Evolutionary conservation across 768 basidiomycete species (phyloP).

Genomic region (Zangia roseola): DNA sequence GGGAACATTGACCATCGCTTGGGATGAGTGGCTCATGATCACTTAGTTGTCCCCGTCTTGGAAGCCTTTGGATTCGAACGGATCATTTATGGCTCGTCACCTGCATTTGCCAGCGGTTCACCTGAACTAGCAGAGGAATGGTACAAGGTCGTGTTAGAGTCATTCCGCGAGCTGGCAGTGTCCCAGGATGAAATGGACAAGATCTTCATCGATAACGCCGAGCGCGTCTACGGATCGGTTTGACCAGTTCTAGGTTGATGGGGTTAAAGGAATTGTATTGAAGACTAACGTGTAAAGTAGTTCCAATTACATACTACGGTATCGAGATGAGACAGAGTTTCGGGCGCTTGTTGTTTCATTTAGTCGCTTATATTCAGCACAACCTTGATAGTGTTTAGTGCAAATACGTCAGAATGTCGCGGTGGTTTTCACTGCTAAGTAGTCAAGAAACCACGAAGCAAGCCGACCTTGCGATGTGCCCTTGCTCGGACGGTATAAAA

Average conservation of each 20-base stretch:
- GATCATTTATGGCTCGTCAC: slow-evolving; percentile 80
- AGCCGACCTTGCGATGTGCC: slow-evolving; percentile 11
- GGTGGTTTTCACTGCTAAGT: background rate
- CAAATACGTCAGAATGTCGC: no score
- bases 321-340: no score
- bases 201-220: slow-evolving; percentile 61
- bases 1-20: slow-evolving; percentile 29
- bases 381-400: no score
- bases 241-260: slow-evolving; percentile 6
- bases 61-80: slow-evolving; percentile 85
- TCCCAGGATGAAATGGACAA: slow-evolving; percentile 77
- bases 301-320: no score
- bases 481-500: slow-evolving; percentile 1
- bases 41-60: slow-evolving; percentile 71
- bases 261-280: no score
- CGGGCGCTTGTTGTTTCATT: no score
- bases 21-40: slow-evolving; percentile 1
- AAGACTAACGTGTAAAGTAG: background rate
- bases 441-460: background rate
- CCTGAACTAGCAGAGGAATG: slow-evolving; percentile 60
- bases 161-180: slow-evolving; percentile 73
- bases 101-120: slow-evolving; percentile 49
- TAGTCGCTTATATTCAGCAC: no score
- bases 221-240: slow-evolving; percentile 36
- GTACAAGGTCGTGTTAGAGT: slow-evolving; percentile 81